phyloP scores from a whole-genome alignment of 139 green algal genomes.

The Eudorina sp. region DNA sequence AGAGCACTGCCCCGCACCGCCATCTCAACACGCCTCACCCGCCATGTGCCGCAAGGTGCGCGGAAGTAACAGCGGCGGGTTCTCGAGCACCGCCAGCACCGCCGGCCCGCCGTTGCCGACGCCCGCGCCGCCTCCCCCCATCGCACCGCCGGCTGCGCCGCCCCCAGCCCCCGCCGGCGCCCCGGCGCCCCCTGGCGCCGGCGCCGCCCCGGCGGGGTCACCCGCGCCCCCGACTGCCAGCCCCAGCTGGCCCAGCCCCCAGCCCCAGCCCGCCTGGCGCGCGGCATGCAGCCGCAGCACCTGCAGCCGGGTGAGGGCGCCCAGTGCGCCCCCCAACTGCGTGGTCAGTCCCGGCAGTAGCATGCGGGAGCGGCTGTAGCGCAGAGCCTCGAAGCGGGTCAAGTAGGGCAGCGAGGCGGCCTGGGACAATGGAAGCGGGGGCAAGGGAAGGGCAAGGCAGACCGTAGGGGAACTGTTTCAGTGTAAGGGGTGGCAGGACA shows the following conservation, averaged over 20 bases:
- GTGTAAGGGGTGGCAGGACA: too few species aligned
- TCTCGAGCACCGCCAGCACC: background rate
- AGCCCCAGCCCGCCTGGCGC: background rate
- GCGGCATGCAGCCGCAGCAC: background rate
- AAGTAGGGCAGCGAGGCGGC: background rate
- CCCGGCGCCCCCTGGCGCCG: background rate
- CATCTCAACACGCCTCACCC: background rate
- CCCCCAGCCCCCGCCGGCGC: background rate
- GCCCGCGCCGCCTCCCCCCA: background rate
- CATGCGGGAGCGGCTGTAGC: background rate
- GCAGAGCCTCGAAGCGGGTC: slow-evolving; percentile 27
- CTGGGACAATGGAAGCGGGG: background rate
- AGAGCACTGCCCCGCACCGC: too few species aligned
- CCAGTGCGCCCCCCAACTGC: background rate
- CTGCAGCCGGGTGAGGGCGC: background rate
- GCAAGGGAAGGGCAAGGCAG: background rate
- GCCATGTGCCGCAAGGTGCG: background rate
- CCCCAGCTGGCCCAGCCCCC: background rate
- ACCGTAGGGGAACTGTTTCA: too few species aligned
- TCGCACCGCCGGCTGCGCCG: background rate
- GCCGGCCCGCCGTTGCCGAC: background rate
- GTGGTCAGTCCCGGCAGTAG: background rate
- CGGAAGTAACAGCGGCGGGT: background rate
- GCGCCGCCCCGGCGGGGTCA: background rate
- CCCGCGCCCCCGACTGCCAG: background rate